Percentiles rank a stretch among this genome's conserved stretches.
Evolutionary conservation across 768 basidiomycete species (phyloP).

Genomic region (Boletellus emodensis): DNA sequence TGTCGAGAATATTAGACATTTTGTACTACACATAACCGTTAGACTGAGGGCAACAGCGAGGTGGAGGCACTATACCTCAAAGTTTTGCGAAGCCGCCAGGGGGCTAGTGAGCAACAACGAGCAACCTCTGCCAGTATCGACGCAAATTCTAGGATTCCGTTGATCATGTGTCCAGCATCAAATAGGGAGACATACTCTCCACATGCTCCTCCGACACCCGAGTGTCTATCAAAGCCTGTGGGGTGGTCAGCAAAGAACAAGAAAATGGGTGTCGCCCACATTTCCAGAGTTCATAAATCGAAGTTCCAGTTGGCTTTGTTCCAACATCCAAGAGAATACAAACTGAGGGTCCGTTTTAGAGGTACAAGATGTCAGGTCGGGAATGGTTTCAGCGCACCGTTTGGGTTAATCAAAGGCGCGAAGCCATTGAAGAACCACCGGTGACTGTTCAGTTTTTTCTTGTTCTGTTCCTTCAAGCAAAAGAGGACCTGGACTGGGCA

Average conservation of each 20-base stretch:
- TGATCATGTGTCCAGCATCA: neutral
- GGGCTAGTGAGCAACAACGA: constrained; percentile 68
- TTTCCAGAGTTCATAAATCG: constrained; percentile 97
- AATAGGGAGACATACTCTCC: constrained; percentile 61
- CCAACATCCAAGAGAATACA: constrained; percentile 93
- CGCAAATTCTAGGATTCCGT: constrained; percentile 57
- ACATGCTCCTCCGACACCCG: constrained; percentile 89
- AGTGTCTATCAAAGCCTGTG: constrained; percentile 70
- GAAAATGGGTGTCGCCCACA: constrained; percentile 35
- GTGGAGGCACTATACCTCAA: constrained; percentile 50
- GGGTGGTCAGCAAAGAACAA: constrained; percentile 4
- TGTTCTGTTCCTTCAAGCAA: constrained; percentile 93
- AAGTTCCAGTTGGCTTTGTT: constrained; percentile 91
- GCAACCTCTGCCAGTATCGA: constrained; percentile 74
- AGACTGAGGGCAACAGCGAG: neutral
- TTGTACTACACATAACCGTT: constrained; percentile 57
- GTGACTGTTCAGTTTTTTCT: constrained; percentile 95
- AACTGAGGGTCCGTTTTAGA: constrained; percentile 40
- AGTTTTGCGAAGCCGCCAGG: constrained; percentile 91
- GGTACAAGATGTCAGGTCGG: neutral
- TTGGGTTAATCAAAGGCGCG: constrained; percentile 80
- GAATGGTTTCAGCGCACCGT: constrained; percentile 44
- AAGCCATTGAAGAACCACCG: constrained; percentile 98
- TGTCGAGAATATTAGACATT: constrained; percentile 95
- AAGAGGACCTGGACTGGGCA: constrained; percentile 87